Evolutionary conservation across 495 filamentous ascomycete genomes (phyloP), one percentile per base, ranked within the genome.

Genomic region (Cercophora sp.): DNA sequence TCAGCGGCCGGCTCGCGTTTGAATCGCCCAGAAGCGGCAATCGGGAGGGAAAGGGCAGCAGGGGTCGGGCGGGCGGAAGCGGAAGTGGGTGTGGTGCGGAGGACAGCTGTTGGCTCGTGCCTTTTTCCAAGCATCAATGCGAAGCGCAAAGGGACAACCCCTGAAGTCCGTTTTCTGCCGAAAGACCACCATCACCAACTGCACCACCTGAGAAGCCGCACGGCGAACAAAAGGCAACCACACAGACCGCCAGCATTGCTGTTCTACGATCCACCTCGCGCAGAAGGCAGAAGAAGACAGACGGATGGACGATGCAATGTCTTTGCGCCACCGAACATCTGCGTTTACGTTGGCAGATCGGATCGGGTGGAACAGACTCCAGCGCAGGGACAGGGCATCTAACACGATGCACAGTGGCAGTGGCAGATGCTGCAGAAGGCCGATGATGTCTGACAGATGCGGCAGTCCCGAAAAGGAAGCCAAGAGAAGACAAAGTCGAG

Each of bases 61-160:
- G 19, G 25, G 40, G 40, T 25, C n/a, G n/a, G n/a, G n/a, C n/a
- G n/a, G n/a, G n/a, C n/a, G n/a, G n/a, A n/a, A n/a, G n/a, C n/a
- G n/a, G n/a, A n/a, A n/a, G n/a, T n/a, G n/a, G 40, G 40, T 32
- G 51, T 43, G 37, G 13, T 23, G 51, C 48, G 10, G 26, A 6
- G 34, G 16, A 27, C 25, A 23, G 39, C 51, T 49, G 50, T 51
- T 57, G 57, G 53, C 44, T 48, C 11, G 45, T 37, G 31, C 19
- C 39, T 41, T 22, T 16, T 20, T 4, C 23, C 34, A 22, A 41
- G 25, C 36, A 41, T 51, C 48, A 51, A 51, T 51, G 48, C 48
- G 48, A 51, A 24, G 48, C 48, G 25, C 36, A 29, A 51, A 51
- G 48, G 35, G 9, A 16, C 16, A 41, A 18, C 24, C 48, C 34